Percentiles rank a stretch among this genome's conserved stretches.
phyloP scores from a whole-genome alignment of 176 grass and related monocot genomes.

The Raddia distichophylla region DNA sequence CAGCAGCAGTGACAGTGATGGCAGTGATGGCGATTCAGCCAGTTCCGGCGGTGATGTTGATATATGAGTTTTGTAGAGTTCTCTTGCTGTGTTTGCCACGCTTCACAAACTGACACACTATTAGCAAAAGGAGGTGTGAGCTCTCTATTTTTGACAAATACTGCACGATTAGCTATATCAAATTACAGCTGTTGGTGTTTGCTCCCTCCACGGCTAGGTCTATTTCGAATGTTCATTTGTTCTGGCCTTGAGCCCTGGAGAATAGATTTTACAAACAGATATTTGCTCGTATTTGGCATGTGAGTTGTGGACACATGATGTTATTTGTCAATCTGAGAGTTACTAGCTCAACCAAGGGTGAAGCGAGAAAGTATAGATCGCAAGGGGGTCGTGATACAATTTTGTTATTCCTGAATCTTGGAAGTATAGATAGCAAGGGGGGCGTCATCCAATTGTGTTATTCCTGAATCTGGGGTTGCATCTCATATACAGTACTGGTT shows the following conservation, averaged over 20 bases:
- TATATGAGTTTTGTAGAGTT: conserved; percentile 43
- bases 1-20: conserved; percentile 66
- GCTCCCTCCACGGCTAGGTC: background rate
- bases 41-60: conserved; percentile 66
- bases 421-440: background rate
- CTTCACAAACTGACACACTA: conserved; percentile 12
- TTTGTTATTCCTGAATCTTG: background rate
- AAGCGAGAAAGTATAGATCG: background rate
- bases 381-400: background rate
- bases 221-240: background rate
- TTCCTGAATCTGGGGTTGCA: no score
- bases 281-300: background rate
- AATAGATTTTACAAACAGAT: conserved; percentile 32
- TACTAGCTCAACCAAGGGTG: background rate
- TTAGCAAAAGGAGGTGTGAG: conserved; percentile 13
- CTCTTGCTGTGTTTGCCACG: conserved; percentile 19
- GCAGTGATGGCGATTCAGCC: conserved; percentile 65
- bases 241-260: background rate
- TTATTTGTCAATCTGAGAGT: background rate
- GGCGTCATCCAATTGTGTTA: no score
- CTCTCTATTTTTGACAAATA: conserved; percentile 1
- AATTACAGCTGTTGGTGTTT: background rate
- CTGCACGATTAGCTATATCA: background rate
- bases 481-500: background rate
- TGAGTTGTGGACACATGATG: background rate